Percentiles rank a stretch among this genome's conserved stretches.
These are phyloP conservation scores for Trichoderma sp. DNA, from an alignment of 2,329 filamentous ascomycete genomes.

Conservation along the genomic window DNA sequence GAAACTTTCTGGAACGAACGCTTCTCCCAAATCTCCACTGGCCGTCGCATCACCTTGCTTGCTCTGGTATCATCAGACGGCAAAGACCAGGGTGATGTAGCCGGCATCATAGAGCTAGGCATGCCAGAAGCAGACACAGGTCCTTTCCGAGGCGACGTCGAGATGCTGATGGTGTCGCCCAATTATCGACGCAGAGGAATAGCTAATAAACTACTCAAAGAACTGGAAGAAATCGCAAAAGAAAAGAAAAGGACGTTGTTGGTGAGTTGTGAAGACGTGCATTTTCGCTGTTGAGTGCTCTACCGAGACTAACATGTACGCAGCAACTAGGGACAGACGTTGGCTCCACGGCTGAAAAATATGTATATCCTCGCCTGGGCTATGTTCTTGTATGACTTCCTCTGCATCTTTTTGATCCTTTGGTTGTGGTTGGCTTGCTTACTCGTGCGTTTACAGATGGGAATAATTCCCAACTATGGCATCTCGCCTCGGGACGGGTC, in stretches of 20 bases:
- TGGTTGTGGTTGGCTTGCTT: not conserved
- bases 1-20: slow-evolving; percentile 18
- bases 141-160: slow-evolving; percentile 18
- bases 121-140: slow-evolving; percentile 20
- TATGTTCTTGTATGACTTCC: not conserved
- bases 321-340: slow-evolving; percentile 18
- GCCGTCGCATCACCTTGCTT: slow-evolving; percentile 14
- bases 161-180: slow-evolving; percentile 23
- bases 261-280: slow-evolving; percentile 1
- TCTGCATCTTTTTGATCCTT: no score
- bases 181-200: slow-evolving; percentile 11
- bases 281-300: not conserved
- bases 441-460: not conserved
- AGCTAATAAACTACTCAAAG: slow-evolving; percentile 8
- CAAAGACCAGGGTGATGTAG: not conserved
- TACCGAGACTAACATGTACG: not conserved
- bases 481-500: slow-evolving; percentile 17
- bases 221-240: slow-evolving; percentile 13
- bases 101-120: slow-evolving; percentile 18
- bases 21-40: not conserved
- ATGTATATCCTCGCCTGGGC: slow-evolving; percentile 18
- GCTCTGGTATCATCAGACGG: not conserved
- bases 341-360: slow-evolving; percentile 19
- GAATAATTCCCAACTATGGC: slow-evolving; percentile 19
- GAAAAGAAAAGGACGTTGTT: slow-evolving; percentile 15